Base-by-base conservation (phyloP, 352 stramenopile genomes). In the Globisporangium yorkense region DNA sequence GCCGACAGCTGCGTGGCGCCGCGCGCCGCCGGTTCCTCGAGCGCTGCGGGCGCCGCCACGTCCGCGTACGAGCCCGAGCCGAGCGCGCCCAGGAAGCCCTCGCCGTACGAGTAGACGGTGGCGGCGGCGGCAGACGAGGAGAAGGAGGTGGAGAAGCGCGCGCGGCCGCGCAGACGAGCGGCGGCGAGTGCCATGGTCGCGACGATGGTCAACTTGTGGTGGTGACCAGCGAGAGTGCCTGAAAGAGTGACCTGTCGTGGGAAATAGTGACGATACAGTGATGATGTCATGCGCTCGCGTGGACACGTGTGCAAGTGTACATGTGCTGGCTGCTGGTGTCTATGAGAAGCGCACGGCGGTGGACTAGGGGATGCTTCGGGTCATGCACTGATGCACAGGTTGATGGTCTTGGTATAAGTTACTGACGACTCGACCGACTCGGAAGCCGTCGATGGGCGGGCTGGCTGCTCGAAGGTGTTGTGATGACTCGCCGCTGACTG, bases 51-150 rank as follows among this genome's bases (percentile, higher is more conserved):
- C 10, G 53, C 47, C 18, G 57, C 54, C 12, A 91, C 71, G 56
- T 75, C 68, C 12, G 81, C 73, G 59, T 90, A 94, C 41, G 60
- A 71, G 13, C 80, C 82, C 1, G 78, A 88, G 51, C 84, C 84
- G 27, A 94, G 65, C 33, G 80, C 75, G 41, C 84, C 84, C 31
- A 94, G 59, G 51, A 86, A 92, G 33, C 84, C 84, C 51, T 90
- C 80, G 13, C 84, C 84, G 45, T 90, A 94, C 24, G 82, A 92
- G 33, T 80, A 83, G 21, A 94, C 35, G n/a, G 68, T 60, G 39
- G 63, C 70, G 74, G 53, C 20, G 66, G 18, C 20, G 15, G 21
- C 12, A 39, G 21, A 9, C 43, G 33, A 46, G 12, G 59, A 20
- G 7, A 33, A 15, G 43, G 35, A 21, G 7, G 15, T 39, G 2